phyloP scores from a whole-genome alignment of 2,329 filamentous ascomycete genomes.

The Colletotrichum tropicale region DNA sequence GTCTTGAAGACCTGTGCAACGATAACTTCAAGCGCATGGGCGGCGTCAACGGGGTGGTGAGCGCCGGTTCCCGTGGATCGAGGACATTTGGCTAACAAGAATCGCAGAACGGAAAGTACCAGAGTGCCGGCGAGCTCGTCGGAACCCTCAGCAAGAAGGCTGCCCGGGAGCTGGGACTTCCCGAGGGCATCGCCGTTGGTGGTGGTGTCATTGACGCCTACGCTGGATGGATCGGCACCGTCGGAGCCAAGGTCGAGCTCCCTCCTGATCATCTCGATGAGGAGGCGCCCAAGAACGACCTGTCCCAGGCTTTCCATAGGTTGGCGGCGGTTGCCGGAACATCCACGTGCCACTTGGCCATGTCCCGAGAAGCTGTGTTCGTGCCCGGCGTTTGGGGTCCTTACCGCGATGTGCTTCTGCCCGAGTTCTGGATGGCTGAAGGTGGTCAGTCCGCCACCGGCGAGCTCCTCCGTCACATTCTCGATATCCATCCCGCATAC shows the following conservation, averaged over 20 bases:
- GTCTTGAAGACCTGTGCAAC: conserved; percentile 81
- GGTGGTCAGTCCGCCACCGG: conserved; percentile 96
- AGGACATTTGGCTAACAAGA: conserved; percentile 17
- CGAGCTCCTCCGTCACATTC: conserved; percentile 90
- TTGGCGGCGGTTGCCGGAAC: conserved; percentile 95
- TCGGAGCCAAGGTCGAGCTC: conserved; percentile 85
- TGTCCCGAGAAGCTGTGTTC: conserved; percentile 92
- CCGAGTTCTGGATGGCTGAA: conserved; percentile 95
- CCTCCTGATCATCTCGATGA: conserved; percentile 67
- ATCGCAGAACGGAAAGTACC: conserved; percentile 83
- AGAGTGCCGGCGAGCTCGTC: conserved; percentile 90
- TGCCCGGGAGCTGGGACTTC: conserved; percentile 81
- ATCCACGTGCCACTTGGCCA: conserved; percentile 95
- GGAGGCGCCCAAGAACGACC: conserved; percentile 76
- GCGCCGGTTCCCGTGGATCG: conserved; percentile 48
- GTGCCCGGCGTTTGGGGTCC: conserved; percentile 97
- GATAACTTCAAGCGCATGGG: conserved; percentile 94
- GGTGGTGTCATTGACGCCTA: conserved; percentile 98
- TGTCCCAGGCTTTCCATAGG: conserved; percentile 90
- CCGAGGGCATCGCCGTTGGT: conserved; percentile 87
- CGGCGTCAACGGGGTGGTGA: conserved; percentile 92
- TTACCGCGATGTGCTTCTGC: conserved; percentile 91
- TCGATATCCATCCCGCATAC: conserved; percentile 94
- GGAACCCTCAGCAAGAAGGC: conserved; percentile 85
- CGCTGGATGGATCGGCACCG: conserved; percentile 97